Percentiles rank a stretch among this genome's conserved stretches.
phyloP scores from a whole-genome alignment of 331 rosid genomes.

The Quercus phellos region DNA sequence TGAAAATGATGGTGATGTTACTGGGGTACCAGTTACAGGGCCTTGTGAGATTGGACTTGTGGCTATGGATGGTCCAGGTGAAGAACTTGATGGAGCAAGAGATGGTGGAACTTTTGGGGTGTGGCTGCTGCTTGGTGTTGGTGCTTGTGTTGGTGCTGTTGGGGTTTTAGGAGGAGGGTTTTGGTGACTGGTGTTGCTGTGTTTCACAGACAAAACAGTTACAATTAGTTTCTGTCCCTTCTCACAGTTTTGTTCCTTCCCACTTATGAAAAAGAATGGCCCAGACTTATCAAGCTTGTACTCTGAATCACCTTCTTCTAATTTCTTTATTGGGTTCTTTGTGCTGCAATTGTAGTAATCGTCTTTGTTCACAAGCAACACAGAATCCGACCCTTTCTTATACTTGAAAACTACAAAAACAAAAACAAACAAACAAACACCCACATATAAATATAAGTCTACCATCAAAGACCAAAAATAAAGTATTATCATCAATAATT shows the following conservation, averaged over 20 bases:
- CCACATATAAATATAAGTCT: background rate
- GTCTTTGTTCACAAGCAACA: constrained; percentile 62
- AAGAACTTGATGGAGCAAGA: background rate
- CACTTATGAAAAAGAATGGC: constrained; percentile 69
- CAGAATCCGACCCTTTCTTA: constrained; percentile 60
- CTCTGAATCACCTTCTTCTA: constrained; percentile 57
- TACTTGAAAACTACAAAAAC: constrained; percentile 62
- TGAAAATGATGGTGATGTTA: background rate
- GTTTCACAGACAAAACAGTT: constrained; percentile 49
- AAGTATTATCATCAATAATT: too few species aligned
- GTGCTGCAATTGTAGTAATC: constrained; percentile 62
- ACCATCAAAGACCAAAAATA: too few species aligned
- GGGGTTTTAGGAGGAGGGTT: constrained; percentile 1
- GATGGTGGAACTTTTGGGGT: constrained; percentile 14
- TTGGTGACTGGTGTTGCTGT: background rate
- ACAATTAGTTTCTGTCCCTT: constrained; percentile 68
- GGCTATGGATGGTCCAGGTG: background rate
- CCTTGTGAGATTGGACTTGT: too few species aligned
- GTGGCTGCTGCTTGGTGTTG: background rate
- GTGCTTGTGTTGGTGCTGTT: background rate
- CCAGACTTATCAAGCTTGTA: constrained; percentile 59
- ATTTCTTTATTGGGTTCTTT: constrained; percentile 52
- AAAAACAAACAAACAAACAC: background rate
- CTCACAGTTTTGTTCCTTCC: constrained; percentile 46
- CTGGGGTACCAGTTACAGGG: too few species aligned